phyloP scores from a whole-genome alignment of 2,329 filamentous ascomycete genomes.

The Aschersonia sp. region DNA sequence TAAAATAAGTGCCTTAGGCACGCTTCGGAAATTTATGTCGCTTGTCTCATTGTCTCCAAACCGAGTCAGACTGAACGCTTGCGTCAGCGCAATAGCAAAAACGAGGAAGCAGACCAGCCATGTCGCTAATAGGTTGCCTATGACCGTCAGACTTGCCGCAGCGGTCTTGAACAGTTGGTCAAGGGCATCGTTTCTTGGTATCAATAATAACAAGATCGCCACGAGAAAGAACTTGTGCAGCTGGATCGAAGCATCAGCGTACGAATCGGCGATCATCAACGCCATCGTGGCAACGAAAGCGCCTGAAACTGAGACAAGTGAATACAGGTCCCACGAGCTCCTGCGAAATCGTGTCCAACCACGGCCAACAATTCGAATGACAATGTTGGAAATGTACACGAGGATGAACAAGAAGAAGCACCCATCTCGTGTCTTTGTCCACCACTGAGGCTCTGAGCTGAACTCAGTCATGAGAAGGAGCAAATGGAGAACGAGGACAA shows the following conservation, averaged over 20 bases:
- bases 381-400: slow-evolving; percentile 69
- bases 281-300: slow-evolving; percentile 69
- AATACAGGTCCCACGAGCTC: slow-evolving; percentile 93
- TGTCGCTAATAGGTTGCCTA: slow-evolving; percentile 82
- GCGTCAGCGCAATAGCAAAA: slow-evolving; percentile 90
- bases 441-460: slow-evolving; percentile 56
- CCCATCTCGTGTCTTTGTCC: slow-evolving; percentile 56
- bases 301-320: slow-evolving; percentile 63
- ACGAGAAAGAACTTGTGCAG: slow-evolving; percentile 92
- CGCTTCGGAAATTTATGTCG: slow-evolving; percentile 84
- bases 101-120: slow-evolving; percentile 97
- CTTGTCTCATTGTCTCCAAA: slow-evolving; percentile 59
- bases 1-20: slow-evolving; percentile 84
- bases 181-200: slow-evolving; percentile 89
- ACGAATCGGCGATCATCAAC: slow-evolving; percentile 49
- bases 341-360: slow-evolving; percentile 84
- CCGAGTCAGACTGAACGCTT: slow-evolving; percentile 86
- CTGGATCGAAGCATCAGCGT: slow-evolving; percentile 53
- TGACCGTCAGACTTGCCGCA: slow-evolving; percentile 79
- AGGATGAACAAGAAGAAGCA: slow-evolving; percentile 72
- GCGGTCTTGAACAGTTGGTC: slow-evolving; percentile 99
- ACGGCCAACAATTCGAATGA: slow-evolving; percentile 72
- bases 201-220: slow-evolving; percentile 74
- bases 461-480: slow-evolving; percentile 74
- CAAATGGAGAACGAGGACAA: slow-evolving; percentile 67